Conservation (phyloP, 352 stramenopile genomes). For the Pythium insidiosum region DNA sequence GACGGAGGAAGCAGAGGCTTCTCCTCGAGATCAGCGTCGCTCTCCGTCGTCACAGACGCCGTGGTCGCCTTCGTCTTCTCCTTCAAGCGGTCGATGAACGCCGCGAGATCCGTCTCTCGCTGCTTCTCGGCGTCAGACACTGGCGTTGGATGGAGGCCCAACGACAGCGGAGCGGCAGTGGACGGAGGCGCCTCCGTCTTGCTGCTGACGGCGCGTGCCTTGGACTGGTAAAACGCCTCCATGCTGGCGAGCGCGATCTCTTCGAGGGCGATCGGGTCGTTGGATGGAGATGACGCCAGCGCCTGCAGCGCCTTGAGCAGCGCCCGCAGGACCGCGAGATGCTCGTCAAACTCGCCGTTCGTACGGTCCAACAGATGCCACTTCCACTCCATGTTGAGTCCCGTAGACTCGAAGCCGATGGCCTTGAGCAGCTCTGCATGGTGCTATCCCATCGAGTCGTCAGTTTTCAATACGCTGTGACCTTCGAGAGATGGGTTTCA, state of each 20-base stretch:
- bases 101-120: conserved; percentile 12
- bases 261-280: conserved; percentile 9
- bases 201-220: not conserved
- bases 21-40: not conserved
- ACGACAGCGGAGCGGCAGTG: not conserved
- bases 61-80: conserved; percentile 9
- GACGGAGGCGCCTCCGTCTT: not conserved
- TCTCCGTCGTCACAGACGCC: not conserved
- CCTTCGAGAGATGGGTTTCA: too few species aligned
- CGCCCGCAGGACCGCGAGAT: conserved; percentile 53
- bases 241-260: conserved; percentile 14
- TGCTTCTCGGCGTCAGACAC: conserved; percentile 1
- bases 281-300: conserved; percentile 19
- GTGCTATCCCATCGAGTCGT: too few species aligned
- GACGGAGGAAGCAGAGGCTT: too few species aligned
- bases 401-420: conserved; percentile 67
- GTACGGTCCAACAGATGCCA: conserved; percentile 57
- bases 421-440: conserved; percentile 67
- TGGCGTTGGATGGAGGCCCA: too few species aligned
- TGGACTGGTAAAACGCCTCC: conserved; percentile 3
- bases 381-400: conserved; percentile 80
- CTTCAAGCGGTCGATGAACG: conserved; percentile 12
- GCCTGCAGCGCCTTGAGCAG: conserved; percentile 55
- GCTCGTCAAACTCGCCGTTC: conserved; percentile 59
- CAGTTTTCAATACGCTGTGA: too few species aligned